Base-by-base conservation (phyloP, 495 filamentous ascomycete genomes). In the Clohesyomyces aquaticus region DNA sequence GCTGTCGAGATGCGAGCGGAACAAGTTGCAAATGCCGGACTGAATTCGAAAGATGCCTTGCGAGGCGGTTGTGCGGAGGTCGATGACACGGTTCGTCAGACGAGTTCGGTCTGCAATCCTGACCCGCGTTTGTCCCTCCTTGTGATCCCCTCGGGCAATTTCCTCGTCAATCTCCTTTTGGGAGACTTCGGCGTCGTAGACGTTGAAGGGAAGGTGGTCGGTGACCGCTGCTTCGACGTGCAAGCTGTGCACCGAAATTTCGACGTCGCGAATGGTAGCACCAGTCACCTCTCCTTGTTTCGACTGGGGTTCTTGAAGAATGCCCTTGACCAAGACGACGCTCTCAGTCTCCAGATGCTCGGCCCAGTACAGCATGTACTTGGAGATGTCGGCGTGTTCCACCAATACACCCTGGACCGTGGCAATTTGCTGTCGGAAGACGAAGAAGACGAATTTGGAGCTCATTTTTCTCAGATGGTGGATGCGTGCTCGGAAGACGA, bases 361-460 rank as follows among this genome's bases (percentile, higher is more conserved):
- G 1, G 85, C 89, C 76, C 84, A 88, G 65, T 84, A 86, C 66
- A 82, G 75, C 82, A 77, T 91, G 77, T 71, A 86, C 71, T 71
- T 78, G 63, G 79, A 82, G 41, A 79, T 79, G 64, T 80, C 78
- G 70, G 25, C 85, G 81, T 65, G 79, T 77, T 70, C 86, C 84
- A 55, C 86, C 79, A 68, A 90, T 35, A 88, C 84, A 54, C 85
- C 92, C 79, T 96, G 93, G 18, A 96, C 85, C 25, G 90, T 87
- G 71, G 86, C 84, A 50, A 86, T 85, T 72, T 90, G 87, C 79
- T 96, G 88, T 58, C 92, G 82, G 56, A 98, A 82, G 75, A 94
- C 90, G 71, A 97, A 82, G 78, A 98, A 97, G 57, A 85, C 88
- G 80, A 97, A 86, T 77, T 96, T 95, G 62, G 91, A 88, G 67